phyloP scores from a whole-genome alignment of 768 basidiomycete genomes.

The Wakefieldia striispora region DNA sequence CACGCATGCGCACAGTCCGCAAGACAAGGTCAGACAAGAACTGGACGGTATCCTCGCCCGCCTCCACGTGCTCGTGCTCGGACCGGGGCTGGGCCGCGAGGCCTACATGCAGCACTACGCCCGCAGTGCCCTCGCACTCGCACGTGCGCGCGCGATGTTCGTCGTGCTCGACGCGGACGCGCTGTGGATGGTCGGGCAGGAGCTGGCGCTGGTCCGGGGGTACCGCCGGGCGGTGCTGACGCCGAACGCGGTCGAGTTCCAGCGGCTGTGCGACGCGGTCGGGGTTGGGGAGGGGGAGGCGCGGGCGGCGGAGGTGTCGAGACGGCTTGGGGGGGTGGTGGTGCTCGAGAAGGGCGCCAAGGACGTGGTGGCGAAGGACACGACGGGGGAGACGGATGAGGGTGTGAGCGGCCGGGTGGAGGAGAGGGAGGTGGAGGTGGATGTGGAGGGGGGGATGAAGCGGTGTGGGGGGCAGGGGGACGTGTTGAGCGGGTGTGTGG shows the following conservation, averaged over 20 bases:
- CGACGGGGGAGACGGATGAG: slow-evolving; percentile 52
- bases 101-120: slow-evolving; percentile 87
- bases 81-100: slow-evolving; percentile 92
- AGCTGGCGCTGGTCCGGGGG: slow-evolving; percentile 71
- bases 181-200: slow-evolving; percentile 77
- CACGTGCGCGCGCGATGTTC: slow-evolving; percentile 74
- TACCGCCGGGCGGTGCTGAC: slow-evolving; percentile 88
- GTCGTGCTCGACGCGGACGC: slow-evolving; percentile 95
- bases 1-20: slow-evolving; percentile 36
- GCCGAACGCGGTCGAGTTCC: slow-evolving; percentile 93
- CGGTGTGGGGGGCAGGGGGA: slow-evolving; percentile 97
- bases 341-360: slow-evolving; percentile 83
- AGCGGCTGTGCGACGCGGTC: slow-evolving; percentile 71
- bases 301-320: slow-evolving; percentile 72
- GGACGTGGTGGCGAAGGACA: slow-evolving; percentile 82
- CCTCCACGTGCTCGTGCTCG: slow-evolving; percentile 89
- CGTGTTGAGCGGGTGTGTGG: slow-evolving; percentile 83
- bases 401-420: slow-evolving; percentile 43
- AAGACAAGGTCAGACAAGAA: slow-evolving; percentile 46
- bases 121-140: slow-evolving; percentile 69
- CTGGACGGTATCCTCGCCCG: slow-evolving; percentile 74
- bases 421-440: slow-evolving; percentile 59
- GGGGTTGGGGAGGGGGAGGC: slow-evolving; percentile 56
- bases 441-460: slow-evolving; percentile 78
- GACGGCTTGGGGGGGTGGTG: slow-evolving; percentile 79